These are phyloP conservation scores for Backusella sp. DNA, from an alignment of 192 early-diverging fungal genomes.

Conservation along the genomic window DNA sequence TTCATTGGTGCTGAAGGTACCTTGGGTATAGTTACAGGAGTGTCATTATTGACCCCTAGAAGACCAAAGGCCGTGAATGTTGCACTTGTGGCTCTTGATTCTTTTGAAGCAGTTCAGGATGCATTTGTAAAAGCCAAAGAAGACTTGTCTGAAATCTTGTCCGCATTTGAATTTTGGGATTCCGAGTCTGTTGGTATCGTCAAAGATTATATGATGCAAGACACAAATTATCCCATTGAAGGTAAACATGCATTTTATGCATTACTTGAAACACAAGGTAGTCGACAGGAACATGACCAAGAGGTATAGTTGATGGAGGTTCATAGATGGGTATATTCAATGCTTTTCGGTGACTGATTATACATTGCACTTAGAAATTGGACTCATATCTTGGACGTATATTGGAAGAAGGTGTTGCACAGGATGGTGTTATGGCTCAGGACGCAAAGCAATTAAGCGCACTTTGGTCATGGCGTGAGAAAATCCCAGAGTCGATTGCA, in stretches of 20 bases:
- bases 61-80: slow-evolving; percentile 67
- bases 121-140: slow-evolving; percentile 73
- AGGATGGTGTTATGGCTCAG: slow-evolving; percentile 90
- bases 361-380: slow-evolving; percentile 56
- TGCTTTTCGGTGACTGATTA: neutral
- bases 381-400: slow-evolving; percentile 69
- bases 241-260: slow-evolving; percentile 79
- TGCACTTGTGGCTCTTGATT: slow-evolving; percentile 73
- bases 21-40: slow-evolving; percentile 89
- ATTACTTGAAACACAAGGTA: slow-evolving; percentile 90
- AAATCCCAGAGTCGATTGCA: slow-evolving; percentile 86
- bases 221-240: slow-evolving; percentile 61
- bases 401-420: slow-evolving; percentile 67
- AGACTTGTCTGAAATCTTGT: slow-evolving; percentile 88
- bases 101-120: slow-evolving; percentile 78
- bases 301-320: slow-evolving; percentile 35
- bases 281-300: slow-evolving; percentile 89
- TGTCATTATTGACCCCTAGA: slow-evolving; percentile 83
- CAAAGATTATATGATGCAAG: slow-evolving; percentile 59
- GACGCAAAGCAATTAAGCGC: slow-evolving; percentile 60
- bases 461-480: slow-evolving; percentile 91
- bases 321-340: neutral
- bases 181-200: slow-evolving; percentile 66
- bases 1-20: slow-evolving; percentile 98
- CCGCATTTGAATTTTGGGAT: slow-evolving; percentile 99